A percentile compares a stretch with the other conserved stretches of the same genome.
phyloP scores from a whole-genome alignment of 805 yeast species.

The Yarrowia sp. region DNA sequence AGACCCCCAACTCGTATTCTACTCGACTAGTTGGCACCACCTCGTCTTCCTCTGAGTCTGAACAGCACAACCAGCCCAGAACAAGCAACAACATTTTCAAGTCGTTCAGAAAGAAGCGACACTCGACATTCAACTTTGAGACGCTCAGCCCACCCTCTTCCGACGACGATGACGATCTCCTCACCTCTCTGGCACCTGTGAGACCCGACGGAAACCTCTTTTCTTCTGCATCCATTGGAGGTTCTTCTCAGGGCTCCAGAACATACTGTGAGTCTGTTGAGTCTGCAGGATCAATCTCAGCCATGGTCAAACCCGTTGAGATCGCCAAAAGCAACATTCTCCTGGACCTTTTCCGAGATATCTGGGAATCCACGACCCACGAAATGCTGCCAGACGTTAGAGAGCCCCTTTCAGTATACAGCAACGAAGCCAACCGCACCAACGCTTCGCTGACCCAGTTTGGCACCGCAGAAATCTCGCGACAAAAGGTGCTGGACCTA shows the following conservation, averaged over 20 bases:
- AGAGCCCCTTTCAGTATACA: slow-evolving; percentile 1
- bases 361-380: slow-evolving; percentile 3
- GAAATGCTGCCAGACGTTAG: slow-evolving; percentile 5
- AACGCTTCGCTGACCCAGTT: not conserved
- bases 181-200: not conserved
- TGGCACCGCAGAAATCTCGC: slow-evolving; percentile 2
- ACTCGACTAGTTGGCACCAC: not conserved
- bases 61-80: slow-evolving; percentile 3
- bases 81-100: slow-evolving; percentile 26
- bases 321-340: slow-evolving; percentile 17
- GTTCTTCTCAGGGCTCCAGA: slow-evolving; percentile 9
- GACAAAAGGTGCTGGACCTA: slow-evolving; percentile 18
- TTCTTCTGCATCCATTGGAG: slow-evolving; percentile 4
- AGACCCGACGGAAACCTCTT: not conserved
- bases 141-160: slow-evolving; percentile 14
- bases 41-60: not conserved
- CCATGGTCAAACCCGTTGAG: slow-evolving; percentile 14
- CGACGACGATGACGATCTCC: slow-evolving; percentile 23
- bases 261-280: slow-evolving; percentile 14
- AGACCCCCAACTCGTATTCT: slow-evolving; percentile 4
- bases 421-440: not conserved
- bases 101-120: slow-evolving; percentile 22
- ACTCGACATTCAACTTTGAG: slow-evolving; percentile 15
- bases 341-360: slow-evolving; percentile 8
- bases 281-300: not conserved